Base-by-base conservation (phyloP, 257 asterid species). In the Solanum bulbocastanum region DNA sequence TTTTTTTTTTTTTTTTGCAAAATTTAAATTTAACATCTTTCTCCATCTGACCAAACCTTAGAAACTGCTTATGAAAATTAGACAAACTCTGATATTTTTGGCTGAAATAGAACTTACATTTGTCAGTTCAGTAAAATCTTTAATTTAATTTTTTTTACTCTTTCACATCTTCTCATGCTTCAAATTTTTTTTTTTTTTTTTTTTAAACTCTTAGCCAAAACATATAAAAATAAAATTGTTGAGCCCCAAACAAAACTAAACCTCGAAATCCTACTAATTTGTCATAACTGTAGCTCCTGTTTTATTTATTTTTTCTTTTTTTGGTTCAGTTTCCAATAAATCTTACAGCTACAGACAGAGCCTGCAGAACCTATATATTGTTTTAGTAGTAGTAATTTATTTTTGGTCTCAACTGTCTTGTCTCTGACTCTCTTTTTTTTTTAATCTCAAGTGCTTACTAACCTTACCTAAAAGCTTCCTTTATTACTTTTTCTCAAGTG, bases 341-440 rank as follows among this genome's bases (percentile, higher is more conserved):
- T 90, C 89, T 89, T 90, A 79, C 60, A 81, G 79, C 22, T 65
- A 69, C 66, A 44, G 87, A 49, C 84, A 89, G 87, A 88, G 87
- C 36, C 88, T 89, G 90, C 94, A 89, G 91, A 81, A 81, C 36
- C 82, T 81, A 73, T 36, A 42, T 8, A 46, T 27, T 44, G 58
- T 35, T 73, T 52, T 66, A 66, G 66, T 44, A 66, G 66, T 44
- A 7, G 60, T 52, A 52, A 52, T 52, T 49, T 42, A 10, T 68
- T 35, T 35, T 73, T 36, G 3, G 74, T 89, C 88, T 92, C 92
- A 92, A 91, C 91, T 89, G 94, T 94, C 98, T 92, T 92, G 93
- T 92, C 96, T 92, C 96, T 89, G 88, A 75, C 93, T 66, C 91
- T 90, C 92, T 88, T 87, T 84, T 84, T 66, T 69, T 3, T 40